Evolutionary conservation across 768 basidiomycete species (phyloP), one percentile per base, ranked within the genome.

Genomic region (Russula compacta): DNA sequence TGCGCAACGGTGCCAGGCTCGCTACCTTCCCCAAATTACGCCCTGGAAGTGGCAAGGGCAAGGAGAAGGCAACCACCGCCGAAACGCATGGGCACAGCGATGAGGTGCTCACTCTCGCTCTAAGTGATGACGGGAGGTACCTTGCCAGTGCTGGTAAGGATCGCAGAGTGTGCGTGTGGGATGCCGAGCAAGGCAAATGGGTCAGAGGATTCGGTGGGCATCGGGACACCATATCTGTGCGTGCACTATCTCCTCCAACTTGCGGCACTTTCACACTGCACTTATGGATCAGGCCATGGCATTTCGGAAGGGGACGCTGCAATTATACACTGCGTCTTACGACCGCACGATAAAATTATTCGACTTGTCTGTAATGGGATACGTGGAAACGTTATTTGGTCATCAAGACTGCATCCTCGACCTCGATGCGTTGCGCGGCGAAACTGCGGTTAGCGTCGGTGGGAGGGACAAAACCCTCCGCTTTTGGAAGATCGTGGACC

Each of bases 401-500:
- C 97, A 99, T 70, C 95, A 98, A 74, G 95, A 98, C 69, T 81
- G 83, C 33, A 83, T 97, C 33, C 76, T 89, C 15, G 77, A 80
- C 4, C 68, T 99, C 6, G 91, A 94, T 64, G 79, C 92, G 6
- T 81, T 98, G 15, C 84, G 89, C 38, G 83, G 83, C 7, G 93
- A 98, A 67, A 84, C 85, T 1, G 89, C 88, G 15, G 83, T 98
- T 19, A 94, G 87, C 39, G 88, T 87, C 6, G 97, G 95, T 19
- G 90, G 85, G 0, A 79, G 93, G 38, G 97, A 99, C 76, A 87
- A 92, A 70, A 97, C 94, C 0, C 82, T 86, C 61, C 81, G 97
- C 39, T 98, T 83, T 74, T 99, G 95, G 95, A 98, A 98, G 75
- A 88, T 98, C 54, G 83, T 85, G 40, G 95, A 99, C 56, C 94